A percentile compares a stretch with the other conserved stretches of the same genome.
These are phyloP conservation scores for Oryza coarctata DNA, from an alignment of 176 grass and related monocot genomes.

Conservation along the genomic window DNA sequence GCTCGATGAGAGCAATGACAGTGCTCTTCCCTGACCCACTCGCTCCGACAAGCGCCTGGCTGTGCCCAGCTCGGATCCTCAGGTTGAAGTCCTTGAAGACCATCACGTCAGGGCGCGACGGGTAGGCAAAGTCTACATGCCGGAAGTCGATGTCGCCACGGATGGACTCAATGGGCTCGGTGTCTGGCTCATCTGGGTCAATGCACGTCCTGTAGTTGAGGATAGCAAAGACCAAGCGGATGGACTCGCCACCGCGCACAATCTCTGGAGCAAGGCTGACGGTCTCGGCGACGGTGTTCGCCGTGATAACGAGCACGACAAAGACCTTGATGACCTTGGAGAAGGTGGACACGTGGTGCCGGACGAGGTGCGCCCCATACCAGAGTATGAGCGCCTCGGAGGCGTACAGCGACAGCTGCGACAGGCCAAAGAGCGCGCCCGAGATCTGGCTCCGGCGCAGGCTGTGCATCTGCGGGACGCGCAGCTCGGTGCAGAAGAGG, in stretches of 20 bases:
- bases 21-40: constrained; percentile 88
- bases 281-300: constrained; percentile 90
- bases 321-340: constrained; percentile 98
- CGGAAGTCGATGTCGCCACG: constrained; percentile 79
- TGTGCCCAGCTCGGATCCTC: constrained; percentile 56
- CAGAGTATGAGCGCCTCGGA: constrained; percentile 89
- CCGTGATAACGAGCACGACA: constrained; percentile 84
- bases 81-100: constrained; percentile 82
- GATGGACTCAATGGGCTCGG: constrained; percentile 48
- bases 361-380: constrained; percentile 78
- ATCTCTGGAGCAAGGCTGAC: constrained; percentile 84
- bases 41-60: constrained; percentile 67
- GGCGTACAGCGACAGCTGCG: constrained; percentile 70
- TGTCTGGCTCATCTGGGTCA: constrained; percentile 71
- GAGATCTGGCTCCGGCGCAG: constrained; percentile 72
- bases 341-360: constrained; percentile 70
- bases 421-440: constrained; percentile 63
- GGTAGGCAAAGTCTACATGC: constrained; percentile 78
- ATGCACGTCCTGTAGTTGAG: constrained; percentile 65
- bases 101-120: constrained; percentile 65
- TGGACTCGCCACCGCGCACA: constrained; percentile 83
- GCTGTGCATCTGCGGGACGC: constrained; percentile 69
- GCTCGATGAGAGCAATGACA: constrained; percentile 62
- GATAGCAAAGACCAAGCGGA: constrained; percentile 73
- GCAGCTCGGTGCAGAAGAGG: constrained; percentile 71